Base-by-base conservation (phyloP, 768 basidiomycete species). In the Leccinum barrowsii region DNA sequence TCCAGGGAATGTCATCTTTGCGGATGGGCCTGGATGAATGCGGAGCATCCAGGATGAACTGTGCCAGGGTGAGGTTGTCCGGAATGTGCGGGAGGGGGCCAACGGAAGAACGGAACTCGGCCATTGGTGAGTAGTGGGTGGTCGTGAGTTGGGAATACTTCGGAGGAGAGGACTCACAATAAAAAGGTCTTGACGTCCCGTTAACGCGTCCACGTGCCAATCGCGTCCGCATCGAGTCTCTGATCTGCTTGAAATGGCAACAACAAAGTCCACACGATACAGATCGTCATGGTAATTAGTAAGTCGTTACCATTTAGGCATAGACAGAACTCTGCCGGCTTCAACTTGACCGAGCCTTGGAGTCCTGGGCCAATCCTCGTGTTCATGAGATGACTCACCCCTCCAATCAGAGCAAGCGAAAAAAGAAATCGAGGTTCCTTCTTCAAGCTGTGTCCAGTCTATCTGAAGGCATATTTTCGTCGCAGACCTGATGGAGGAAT, bases 41-140 rank as follows among this genome's bases (percentile, higher is more conserved):
- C 10, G 75, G 70, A 13, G 59, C 59, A 60, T 78, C 75, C 1
- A 77, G 62, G 28, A 75, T 63, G 61, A 77, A 77, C 58, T 77
- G 75, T 22, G 64, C 67, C 6, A 76, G 65, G 2, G 76, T 74
- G 55, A 78, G 53, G 54, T 75, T 67, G 48, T 77, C 77, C 11
- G 76, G 73, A n/a, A 78, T 69, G 48, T 52, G 19, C 32, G 81
- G 71, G 42, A 72, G 65, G 6, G 17, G 26, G 7, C 63, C 71
- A 15, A 71, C 60, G 5, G 69, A 73, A 22, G 73, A 74, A 22
- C 56, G 60, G 42, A 73, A 58, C 49, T 72, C 62, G 24, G 72
- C 72, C 70, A 72, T 72, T 5, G 30, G 40, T 28, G 19, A 8
- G 22, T 47, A 26, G 26, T 13, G 13, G 46, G 46, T 47, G 12